These are phyloP conservation scores for Yamadazyma membranifaciens DNA, from an alignment of 1,139 yeast species.

Conservation along the genomic window DNA sequence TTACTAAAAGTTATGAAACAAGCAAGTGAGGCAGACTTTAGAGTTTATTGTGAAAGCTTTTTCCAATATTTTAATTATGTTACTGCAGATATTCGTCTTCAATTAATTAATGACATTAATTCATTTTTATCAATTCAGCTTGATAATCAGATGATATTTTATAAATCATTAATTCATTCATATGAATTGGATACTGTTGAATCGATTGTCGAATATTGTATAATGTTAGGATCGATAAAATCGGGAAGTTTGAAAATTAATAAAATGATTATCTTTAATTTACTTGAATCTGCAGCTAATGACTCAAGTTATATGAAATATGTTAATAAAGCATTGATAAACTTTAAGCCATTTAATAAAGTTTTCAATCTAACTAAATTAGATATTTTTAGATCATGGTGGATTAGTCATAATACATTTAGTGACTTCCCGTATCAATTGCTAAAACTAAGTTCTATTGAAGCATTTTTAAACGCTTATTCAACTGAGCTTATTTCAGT, in stretches of 20 bases:
- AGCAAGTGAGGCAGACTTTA: constrained; percentile 8
- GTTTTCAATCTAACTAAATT: constrained; percentile 29
- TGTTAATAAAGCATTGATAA: constrained; percentile 7
- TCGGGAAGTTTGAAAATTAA: constrained; percentile 25
- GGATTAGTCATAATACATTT: constrained; percentile 27
- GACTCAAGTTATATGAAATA: constrained; percentile 7
- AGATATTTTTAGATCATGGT: constrained; percentile 44
- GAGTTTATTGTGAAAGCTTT: constrained; percentile 12
- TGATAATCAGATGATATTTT: constrained; percentile 25
- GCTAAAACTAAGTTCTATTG: constrained; percentile 29
- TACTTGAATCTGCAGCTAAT: constrained; percentile 40
- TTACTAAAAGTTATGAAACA: constrained; percentile 2
- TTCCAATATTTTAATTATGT: constrained; percentile 21
- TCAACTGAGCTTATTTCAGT: constrained; percentile 37
- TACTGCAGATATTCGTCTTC: constrained; percentile 8
- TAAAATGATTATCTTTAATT: constrained; percentile 35
- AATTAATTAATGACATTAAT: constrained; percentile 10
- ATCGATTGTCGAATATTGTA: constrained; percentile 29
- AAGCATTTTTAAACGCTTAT: constrained; percentile 27
- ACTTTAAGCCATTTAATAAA: constrained; percentile 14
- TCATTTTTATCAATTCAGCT: background rate
- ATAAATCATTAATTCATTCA: constrained; percentile 26
- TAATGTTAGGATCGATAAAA: constrained; percentile 33
- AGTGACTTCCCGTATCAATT: constrained; percentile 37
- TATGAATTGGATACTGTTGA: constrained; percentile 18